phyloP scores from a whole-genome alignment of 1,284 basidiomycete genomes.

The Cystobasidium pallidum region DNA sequence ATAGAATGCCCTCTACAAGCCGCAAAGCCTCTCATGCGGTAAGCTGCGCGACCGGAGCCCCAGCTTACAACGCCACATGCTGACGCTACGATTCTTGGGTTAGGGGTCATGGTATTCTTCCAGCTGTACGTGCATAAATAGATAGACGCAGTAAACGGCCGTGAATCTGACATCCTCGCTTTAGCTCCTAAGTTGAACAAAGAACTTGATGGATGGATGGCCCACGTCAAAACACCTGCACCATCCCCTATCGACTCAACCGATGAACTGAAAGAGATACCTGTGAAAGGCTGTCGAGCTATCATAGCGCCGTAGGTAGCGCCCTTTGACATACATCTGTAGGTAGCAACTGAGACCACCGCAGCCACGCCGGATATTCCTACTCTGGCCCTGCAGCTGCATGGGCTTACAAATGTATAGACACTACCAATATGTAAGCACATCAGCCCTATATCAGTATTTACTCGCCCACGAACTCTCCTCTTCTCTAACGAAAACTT shows the following conservation, averaged over 20 bases:
- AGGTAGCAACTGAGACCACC: no score
- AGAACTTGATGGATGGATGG: slow-evolving; percentile 71
- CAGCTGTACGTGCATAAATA: slow-evolving; percentile 19
- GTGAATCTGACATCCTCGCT: not conserved
- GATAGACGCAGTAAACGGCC: no score
- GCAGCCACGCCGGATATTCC: slow-evolving; percentile 90
- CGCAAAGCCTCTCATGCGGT: slow-evolving; percentile 39
- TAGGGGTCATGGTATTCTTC: slow-evolving; percentile 42
- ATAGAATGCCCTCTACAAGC: not conserved
- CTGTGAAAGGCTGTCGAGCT: slow-evolving; percentile 78
- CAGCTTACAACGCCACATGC: slow-evolving; percentile 2
- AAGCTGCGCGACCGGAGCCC: not conserved
- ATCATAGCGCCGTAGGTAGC: slow-evolving; percentile 83
- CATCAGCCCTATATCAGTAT: not conserved
- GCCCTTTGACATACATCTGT: not conserved
- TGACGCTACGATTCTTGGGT: not conserved
- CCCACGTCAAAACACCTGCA: slow-evolving; percentile 59
- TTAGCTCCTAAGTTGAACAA: slow-evolving; percentile 64
- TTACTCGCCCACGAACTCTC: no score
- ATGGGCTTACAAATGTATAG: slow-evolving; percentile 91
- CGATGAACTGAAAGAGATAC: slow-evolving; percentile 62
- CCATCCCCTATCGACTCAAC: slow-evolving; percentile 53
- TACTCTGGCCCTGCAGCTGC: slow-evolving; percentile 94
- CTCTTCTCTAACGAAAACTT: no score
- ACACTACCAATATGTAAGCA: slow-evolving; percentile 74